Evolutionary conservation across 2,329 filamentous ascomycete species (phyloP).

Genomic region (Onygenales sp.): DNA sequence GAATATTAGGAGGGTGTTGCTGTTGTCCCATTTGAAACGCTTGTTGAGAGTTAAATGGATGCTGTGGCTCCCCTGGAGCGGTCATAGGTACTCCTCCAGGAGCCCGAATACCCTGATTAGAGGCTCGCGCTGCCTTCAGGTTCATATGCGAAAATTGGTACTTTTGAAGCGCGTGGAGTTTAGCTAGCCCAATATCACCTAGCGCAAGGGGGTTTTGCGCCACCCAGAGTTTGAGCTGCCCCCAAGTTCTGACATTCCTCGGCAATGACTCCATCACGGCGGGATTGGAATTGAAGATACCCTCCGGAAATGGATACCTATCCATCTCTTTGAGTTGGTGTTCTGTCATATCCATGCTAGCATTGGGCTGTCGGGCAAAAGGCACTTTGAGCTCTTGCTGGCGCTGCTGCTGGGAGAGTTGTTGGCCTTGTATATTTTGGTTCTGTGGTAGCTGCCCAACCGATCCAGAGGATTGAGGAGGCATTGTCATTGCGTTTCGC

Average conservation of each 20-base stretch:
- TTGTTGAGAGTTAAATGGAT: conserved; percentile 18
- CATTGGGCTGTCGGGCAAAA: conserved; percentile 20
- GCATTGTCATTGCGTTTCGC: conserved; percentile 24
- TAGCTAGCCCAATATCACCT: conserved; percentile 31
- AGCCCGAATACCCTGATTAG: conserved; percentile 15
- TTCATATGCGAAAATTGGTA: conserved; percentile 33
- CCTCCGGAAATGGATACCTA: conserved; percentile 26
- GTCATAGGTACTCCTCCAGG: conserved; percentile 16
- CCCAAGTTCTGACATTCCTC: conserved; percentile 45
- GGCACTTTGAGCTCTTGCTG: conserved; percentile 8
- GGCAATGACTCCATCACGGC: conserved; percentile 32
- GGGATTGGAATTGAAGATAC: conserved; percentile 23
- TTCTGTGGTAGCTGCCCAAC: conserved; percentile 19
- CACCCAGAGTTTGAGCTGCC: conserved; percentile 47
- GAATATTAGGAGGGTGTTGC: conserved; percentile 20
- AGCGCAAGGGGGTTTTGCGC: conserved; percentile 36
- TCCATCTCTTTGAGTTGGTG: conserved; percentile 38
- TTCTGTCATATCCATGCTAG: conserved; percentile 27
- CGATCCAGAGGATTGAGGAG: conserved; percentile 25
- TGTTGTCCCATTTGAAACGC: conserved; percentile 21
- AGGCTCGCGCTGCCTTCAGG: conserved; percentile 14
- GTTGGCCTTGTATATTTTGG: conserved; percentile 23
- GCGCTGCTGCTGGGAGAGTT: conserved; percentile 24
- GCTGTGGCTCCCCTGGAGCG: conserved; percentile 14
- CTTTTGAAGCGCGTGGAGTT: conserved; percentile 31